phyloP scores from a whole-genome alignment of 1,284 basidiomycete species.

The Rhodotorula sp. region DNA sequence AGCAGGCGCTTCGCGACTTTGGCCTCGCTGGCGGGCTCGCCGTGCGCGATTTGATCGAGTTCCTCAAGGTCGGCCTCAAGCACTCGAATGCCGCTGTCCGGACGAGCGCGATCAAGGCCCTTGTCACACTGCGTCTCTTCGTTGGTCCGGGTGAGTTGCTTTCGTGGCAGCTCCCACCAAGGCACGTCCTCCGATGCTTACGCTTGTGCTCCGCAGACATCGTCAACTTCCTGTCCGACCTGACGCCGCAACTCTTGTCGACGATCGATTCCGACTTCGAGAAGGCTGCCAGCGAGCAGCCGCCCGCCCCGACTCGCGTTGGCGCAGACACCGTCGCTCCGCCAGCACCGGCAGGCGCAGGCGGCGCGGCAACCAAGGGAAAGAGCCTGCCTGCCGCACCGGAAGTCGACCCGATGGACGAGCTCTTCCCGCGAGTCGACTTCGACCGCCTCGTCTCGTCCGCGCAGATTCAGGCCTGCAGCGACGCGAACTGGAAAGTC shows the following conservation, averaged over 20 bases:
- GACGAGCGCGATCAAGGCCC: constrained; percentile 88
- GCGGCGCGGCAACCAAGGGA: constrained; percentile 50
- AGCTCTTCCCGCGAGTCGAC: constrained; percentile 92
- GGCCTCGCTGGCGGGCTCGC: constrained; percentile 78
- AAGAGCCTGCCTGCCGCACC: constrained; percentile 50
- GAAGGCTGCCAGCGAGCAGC: constrained; percentile 75
- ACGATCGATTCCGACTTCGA: constrained; percentile 92
- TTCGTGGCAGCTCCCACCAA: no score
- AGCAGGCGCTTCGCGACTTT: constrained; percentile 84
- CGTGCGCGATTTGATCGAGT: constrained; percentile 81
- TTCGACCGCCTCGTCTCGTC: constrained; percentile 81
- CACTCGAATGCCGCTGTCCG: constrained; percentile 94
- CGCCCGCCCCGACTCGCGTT: constrained; percentile 75
- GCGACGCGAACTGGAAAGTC: constrained; percentile 88
- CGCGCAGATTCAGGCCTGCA: constrained; percentile 78
- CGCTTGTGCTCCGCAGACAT: constrained; percentile 60
- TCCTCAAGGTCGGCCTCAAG: constrained; percentile 79
- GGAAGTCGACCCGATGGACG: constrained; percentile 72
- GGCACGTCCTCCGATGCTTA: rapidly evolving
- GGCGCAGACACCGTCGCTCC: constrained; percentile 61
- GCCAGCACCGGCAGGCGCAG: constrained; percentile 43
- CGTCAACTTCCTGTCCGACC: constrained; percentile 86
- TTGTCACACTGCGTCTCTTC: constrained; percentile 89
- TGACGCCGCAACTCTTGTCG: constrained; percentile 88
- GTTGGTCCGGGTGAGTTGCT: constrained; percentile 73